A percentile compares a stretch with the other conserved stretches of the same genome.
Conservation (phyloP, 2,329 filamentous ascomycete genomes). For the Xylaria sp. region DNA sequence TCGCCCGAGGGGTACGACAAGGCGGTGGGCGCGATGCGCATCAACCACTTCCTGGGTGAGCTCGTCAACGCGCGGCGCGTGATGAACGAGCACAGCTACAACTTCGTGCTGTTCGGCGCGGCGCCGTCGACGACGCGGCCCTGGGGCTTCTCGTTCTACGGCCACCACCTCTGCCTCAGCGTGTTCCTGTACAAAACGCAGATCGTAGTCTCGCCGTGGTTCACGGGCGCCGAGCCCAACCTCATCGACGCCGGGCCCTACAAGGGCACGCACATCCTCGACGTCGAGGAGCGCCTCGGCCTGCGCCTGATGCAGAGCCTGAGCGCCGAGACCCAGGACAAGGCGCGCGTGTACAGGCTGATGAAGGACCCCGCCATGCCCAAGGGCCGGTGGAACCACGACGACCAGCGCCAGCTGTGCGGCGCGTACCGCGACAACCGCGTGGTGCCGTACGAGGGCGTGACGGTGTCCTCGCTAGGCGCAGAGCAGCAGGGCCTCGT, state of each 20-base stretch:
- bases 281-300: constrained; percentile 71
- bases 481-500: constrained; percentile 63
- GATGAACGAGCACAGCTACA: constrained; percentile 81
- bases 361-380: constrained; percentile 75
- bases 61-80: constrained; percentile 69
- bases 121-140: constrained; percentile 63
- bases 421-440: constrained; percentile 84
- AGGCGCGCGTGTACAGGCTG: constrained; percentile 66
- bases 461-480: constrained; percentile 62
- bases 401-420: constrained; percentile 81
- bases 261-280: constrained; percentile 72
- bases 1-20: constrained; percentile 78
- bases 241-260: constrained; percentile 73
- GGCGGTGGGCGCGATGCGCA: constrained; percentile 74
- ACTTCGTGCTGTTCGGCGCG: constrained; percentile 75
- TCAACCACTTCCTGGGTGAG: constrained; percentile 79
- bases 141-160: constrained; percentile 81
- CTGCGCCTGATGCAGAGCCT: constrained; percentile 76
- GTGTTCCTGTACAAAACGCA: constrained; percentile 73
- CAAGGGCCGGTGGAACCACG: constrained; percentile 78
- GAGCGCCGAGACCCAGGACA: constrained; percentile 54
- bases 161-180: constrained; percentile 80
- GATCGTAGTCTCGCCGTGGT: constrained; percentile 77
- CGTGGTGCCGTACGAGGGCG: constrained; percentile 77
- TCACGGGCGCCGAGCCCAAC: constrained; percentile 84